These are phyloP conservation scores for Plasmodium cynomolgi DNA, from an alignment of 169 alveolate species.

Conservation along the genomic window DNA sequence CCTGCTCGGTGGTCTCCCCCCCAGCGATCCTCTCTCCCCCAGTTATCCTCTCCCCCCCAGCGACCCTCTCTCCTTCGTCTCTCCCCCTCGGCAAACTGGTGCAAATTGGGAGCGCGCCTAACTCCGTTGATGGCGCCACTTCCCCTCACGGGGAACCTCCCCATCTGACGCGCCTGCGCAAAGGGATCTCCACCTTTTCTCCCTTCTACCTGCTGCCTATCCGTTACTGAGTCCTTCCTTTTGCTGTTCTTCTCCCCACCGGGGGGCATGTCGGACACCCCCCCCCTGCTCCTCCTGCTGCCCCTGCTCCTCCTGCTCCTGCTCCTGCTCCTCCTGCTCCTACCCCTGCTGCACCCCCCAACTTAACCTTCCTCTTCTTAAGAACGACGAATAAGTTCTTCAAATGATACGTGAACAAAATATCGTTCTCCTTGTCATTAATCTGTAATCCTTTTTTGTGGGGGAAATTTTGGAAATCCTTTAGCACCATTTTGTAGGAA, in stretches of 20 bases:
- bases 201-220: neutral
- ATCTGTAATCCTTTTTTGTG: conserved; percentile 53
- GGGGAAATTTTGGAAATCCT: conserved; percentile 74
- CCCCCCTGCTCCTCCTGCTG: neutral
- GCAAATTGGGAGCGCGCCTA: neutral
- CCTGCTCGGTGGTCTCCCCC: neutral
- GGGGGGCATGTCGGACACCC: neutral
- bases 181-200: neutral
- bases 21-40: neutral
- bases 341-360: neutral
- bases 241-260: neutral
- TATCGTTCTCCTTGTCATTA: conserved; percentile 18
- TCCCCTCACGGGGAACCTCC: neutral
- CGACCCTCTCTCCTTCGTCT: neutral
- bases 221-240: neutral
- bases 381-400: conserved; percentile 37
- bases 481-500: conserved; percentile 28
- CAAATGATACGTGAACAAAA: conserved; percentile 30
- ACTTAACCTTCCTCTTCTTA: conserved; percentile 22
- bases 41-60: neutral
- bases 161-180: neutral
- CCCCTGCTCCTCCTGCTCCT: neutral
- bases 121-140: neutral
- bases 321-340: no score
- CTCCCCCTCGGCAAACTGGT: neutral